Evolutionary conservation across 257 asterid species (phyloP), one percentile per base, ranked within the genome.

Genomic region (Penstemon davidsonii): DNA sequence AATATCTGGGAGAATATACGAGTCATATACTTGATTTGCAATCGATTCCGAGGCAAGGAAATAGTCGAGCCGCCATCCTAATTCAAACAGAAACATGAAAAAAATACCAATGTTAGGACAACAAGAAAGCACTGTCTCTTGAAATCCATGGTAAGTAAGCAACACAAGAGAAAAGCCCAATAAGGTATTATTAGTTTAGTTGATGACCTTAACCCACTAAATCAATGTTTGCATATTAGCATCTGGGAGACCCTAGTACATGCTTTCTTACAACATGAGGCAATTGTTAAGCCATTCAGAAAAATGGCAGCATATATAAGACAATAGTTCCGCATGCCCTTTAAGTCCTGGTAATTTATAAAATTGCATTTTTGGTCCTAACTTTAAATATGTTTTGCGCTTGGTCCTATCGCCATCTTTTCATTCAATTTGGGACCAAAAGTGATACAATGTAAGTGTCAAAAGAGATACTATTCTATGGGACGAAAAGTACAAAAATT

Each of bases 61-160:
- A 76, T 93, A 90, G 73, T 93, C 99, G 3, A 93, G 96, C 78
- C 97, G 72, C 99, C 99, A 93, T 68, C 99, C 97, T 90, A 79
- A 38, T 73, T 38, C 55, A 55, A 68, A 69, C 5, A 55, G 10
- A 9, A 51, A 4, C 7, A 38, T 10, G 66, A 56, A 7, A 37
- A 8, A 64, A 36, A 67, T 6, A 64, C 9, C 25, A 45, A 45
- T 45, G 4, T 49, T 49, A 49, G 54, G 15, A 15, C 12, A 55
- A 1, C 25, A 4, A 37, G 2, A 53, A 8, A n/a, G n/a, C 33
- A 13, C 4, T 47, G 53, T 3, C 15, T 47, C 12, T 47, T 47
- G 53, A 7, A 15, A 47, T 15, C 7, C 12, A 9, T n/a, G n/a
- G n/a, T 8, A 47, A 47, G 53, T 5, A 47, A 7, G 15, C 9